Conservation (phyloP, 2,329 filamentous ascomycete genomes). For the Dendryphion nanum region DNA sequence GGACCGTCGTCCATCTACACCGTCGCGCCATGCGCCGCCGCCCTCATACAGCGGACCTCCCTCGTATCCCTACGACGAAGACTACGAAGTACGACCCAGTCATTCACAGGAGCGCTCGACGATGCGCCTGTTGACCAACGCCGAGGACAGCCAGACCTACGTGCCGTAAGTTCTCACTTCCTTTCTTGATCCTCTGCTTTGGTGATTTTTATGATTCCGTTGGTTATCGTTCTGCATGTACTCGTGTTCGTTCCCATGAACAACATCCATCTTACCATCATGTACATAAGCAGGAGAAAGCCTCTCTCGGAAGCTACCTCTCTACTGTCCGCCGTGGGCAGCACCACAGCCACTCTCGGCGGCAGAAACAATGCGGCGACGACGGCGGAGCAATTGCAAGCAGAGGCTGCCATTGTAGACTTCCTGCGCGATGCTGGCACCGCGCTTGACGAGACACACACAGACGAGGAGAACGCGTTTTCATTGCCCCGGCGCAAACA, state of each 20-base stretch:
- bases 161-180: slow-evolving; percentile 38
- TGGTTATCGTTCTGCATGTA: slow-evolving; percentile 18
- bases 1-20: slow-evolving; percentile 35
- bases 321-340: slow-evolving; percentile 31
- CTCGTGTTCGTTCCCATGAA: too few relatives aligned
- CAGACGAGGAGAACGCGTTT: too few relatives aligned
- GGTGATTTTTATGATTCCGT: slow-evolving; percentile 10
- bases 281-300: slow-evolving; percentile 1
- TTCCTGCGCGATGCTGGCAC: slow-evolving; percentile 43
- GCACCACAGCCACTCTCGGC: slow-evolving; percentile 34
- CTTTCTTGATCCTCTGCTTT: slow-evolving; percentile 11
- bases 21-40: slow-evolving; percentile 23
- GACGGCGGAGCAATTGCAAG: slow-evolving; percentile 28
- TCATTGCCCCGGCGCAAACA: neutral
- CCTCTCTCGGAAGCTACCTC: slow-evolving; percentile 28
- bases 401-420: slow-evolving; percentile 43
- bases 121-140: slow-evolving; percentile 51
- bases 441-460: slow-evolving; percentile 20
- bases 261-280: too few relatives aligned
- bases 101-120: slow-evolving; percentile 43
- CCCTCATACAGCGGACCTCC: slow-evolving; percentile 44
- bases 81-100: slow-evolving; percentile 36
- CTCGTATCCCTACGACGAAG: slow-evolving; percentile 41
- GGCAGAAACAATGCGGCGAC: slow-evolving; percentile 22
- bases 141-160: slow-evolving; percentile 42